Base-by-base conservation (phyloP, 306 rosid genomes). In the Begonia fuchsioides region DNA sequence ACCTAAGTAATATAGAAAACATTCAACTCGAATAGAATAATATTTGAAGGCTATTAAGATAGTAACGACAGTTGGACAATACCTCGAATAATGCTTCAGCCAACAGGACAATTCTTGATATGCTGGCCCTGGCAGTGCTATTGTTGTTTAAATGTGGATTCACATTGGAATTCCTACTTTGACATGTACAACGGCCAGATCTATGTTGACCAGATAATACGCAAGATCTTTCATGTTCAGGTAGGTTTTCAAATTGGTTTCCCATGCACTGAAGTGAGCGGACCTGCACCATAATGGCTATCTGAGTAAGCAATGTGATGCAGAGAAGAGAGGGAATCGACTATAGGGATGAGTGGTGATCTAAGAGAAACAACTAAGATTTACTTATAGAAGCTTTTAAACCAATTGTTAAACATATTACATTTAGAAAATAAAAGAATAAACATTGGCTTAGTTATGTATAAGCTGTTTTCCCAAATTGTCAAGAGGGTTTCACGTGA, bases 81-180 rank as follows among this genome's bases (percentile, higher is more conserved):
- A 86, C 98, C 96, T 92, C 98, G 66, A 92, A 92, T 61, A 92
- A 76, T 44, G 98, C 98, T 73, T 92, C 98, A 53, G 98, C 98
- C 55, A 92, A 69, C 96, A 92, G 75, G 54, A 92, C 98, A 62
- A 92, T 92, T 75, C 98, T 76, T 54, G 98, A 92, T 79, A 92
- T 85, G 76, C 94, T 92, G 49, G 98, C 94, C 73, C 98, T 85
- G 60, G 96, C 86, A 68, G 73, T 69, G 13, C 71, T 79, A 59
- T 82, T 93, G 54, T 86, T 93, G 44, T 70, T 79, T 39, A 66
- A 18, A 64, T 68, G 68, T 49, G 73, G 57, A 43, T 73, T 82
- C 63, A 74, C 92, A 54, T 44, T 73, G 59, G 40, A 65, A 45
- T 9, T 44, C 47, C 79, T n/a, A n/a, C n/a, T n/a, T n/a, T n/a